These are phyloP conservation scores for Didymella sp. DNA, from an alignment of 2,329 filamentous ascomycete species.

Conservation along the genomic window DNA sequence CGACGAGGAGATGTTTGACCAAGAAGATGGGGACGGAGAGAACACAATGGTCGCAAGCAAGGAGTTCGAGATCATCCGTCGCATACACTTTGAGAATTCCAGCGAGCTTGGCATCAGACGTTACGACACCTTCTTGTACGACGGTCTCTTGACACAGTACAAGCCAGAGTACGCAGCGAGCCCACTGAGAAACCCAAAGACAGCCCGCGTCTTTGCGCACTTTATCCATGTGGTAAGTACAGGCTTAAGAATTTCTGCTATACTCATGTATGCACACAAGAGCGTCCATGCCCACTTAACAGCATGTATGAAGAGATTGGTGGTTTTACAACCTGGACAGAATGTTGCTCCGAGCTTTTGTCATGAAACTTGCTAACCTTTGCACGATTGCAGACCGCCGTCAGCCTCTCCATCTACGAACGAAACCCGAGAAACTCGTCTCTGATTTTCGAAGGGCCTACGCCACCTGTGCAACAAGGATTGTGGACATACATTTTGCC, in stretches of 20 bases:
- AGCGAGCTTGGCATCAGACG: constrained; percentile 49
- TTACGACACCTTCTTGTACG: constrained; percentile 57
- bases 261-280: background rate
- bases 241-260: background rate
- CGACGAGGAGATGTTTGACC: constrained; percentile 54
- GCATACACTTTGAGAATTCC: constrained; percentile 46
- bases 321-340: background rate
- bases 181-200: constrained; percentile 80
- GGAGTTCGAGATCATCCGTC: constrained; percentile 49
- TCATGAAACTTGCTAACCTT: constrained; percentile 15
- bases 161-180: constrained; percentile 57
- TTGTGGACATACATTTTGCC: constrained; percentile 77
- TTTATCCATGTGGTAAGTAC: constrained; percentile 74
- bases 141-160: constrained; percentile 56
- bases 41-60: constrained; percentile 34
- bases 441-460: constrained; percentile 64
- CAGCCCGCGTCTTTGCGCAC: constrained; percentile 85
- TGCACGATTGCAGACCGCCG: constrained; percentile 65
- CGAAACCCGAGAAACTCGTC: constrained; percentile 77
- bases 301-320: background rate
- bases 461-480: constrained; percentile 42
- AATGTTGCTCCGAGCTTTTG: background rate
- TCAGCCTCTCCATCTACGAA: constrained; percentile 86
- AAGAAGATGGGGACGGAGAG: constrained; percentile 27
- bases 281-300: background rate